Percentiles rank a stretch among this genome's conserved stretches.
Conservation (phyloP, 495 filamentous ascomycete genomes). For the Ramalina peruviana region DNA sequence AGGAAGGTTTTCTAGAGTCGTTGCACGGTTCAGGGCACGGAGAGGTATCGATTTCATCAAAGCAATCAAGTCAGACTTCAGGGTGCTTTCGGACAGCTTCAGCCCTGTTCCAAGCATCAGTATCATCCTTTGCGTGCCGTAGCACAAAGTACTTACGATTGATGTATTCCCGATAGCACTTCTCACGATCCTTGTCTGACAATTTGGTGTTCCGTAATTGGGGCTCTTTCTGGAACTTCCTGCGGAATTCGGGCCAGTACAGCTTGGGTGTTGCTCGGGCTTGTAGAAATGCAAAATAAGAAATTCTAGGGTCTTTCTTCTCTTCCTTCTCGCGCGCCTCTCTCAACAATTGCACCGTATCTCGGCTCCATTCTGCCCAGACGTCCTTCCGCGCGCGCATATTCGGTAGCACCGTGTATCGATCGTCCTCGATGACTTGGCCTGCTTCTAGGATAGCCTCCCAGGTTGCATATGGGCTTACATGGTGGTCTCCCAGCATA, state of each 20-base stretch:
- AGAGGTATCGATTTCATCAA: constrained; percentile 58
- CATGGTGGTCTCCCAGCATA: constrained; percentile 63
- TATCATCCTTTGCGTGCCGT: not conserved
- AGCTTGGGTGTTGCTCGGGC: constrained; percentile 73
- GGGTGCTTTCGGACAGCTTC: constrained; percentile 57
- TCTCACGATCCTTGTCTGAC: constrained; percentile 79
- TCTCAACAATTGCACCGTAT: constrained; percentile 54
- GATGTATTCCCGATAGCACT: constrained; percentile 80
- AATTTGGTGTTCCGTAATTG: constrained; percentile 68
- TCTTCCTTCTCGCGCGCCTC: constrained; percentile 61
- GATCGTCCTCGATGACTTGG: constrained; percentile 68
- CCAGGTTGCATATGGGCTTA: constrained; percentile 87
- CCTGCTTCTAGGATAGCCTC: constrained; percentile 73
- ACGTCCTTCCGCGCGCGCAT: constrained; percentile 70
- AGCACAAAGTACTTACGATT: constrained; percentile 25
- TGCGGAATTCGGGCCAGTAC: constrained; percentile 92
- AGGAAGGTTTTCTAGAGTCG: constrained; percentile 51
- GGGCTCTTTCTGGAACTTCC: constrained; percentile 70
- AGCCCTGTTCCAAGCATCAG: constrained; percentile 27
- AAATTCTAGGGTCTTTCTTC: constrained; percentile 73
- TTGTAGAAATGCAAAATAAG: constrained; percentile 71
- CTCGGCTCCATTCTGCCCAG: constrained; percentile 68
- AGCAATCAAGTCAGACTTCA: constrained; percentile 67
- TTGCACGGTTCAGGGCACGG: constrained; percentile 49
- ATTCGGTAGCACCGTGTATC: constrained; percentile 69